phyloP scores from a whole-genome alignment of 2,329 filamentous ascomycete genomes.

The Fusarium buharicum region DNA sequence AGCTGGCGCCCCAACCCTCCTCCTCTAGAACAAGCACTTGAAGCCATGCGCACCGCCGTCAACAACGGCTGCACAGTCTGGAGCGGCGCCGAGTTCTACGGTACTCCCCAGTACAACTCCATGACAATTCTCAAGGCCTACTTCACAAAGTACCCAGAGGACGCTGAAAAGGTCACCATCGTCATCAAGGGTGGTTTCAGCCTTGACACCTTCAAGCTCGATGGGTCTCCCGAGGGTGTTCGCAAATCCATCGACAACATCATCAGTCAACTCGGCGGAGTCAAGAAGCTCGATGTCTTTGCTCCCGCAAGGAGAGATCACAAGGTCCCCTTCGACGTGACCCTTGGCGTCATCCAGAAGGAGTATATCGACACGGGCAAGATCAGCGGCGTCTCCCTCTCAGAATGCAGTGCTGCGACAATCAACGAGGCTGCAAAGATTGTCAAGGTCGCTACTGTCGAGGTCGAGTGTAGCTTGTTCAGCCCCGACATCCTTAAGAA shows the following conservation, averaged over 20 bases:
- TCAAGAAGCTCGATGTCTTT: slow-evolving; percentile 70
- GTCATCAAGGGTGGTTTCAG: slow-evolving; percentile 69
- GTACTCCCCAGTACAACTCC: slow-evolving; percentile 65
- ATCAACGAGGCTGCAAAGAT: slow-evolving; percentile 59
- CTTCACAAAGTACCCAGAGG: slow-evolving; percentile 71
- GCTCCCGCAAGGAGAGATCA: slow-evolving; percentile 67
- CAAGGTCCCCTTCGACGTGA: slow-evolving; percentile 56
- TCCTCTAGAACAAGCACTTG: slow-evolving; percentile 61
- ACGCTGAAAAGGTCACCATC: slow-evolving; percentile 69
- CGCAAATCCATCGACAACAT: slow-evolving; percentile 68
- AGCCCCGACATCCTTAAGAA: slow-evolving; percentile 60
- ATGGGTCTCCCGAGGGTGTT: slow-evolving; percentile 65
- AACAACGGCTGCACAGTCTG: slow-evolving; percentile 60
- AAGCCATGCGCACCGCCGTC: slow-evolving; percentile 65
- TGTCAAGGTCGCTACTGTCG: slow-evolving; percentile 59
- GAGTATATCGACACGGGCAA: slow-evolving; percentile 64
- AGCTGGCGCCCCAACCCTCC: slow-evolving; percentile 55
- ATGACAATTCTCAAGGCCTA: slow-evolving; percentile 70
- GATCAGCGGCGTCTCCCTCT: slow-evolving; percentile 62
- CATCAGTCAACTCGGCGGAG: slow-evolving; percentile 61
- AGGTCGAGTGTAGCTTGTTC: slow-evolving; percentile 66
- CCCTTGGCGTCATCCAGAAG: slow-evolving; percentile 55
- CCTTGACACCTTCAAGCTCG: slow-evolving; percentile 50
- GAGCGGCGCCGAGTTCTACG: slow-evolving; percentile 75
- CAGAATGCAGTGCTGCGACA: slow-evolving; percentile 61